Evolutionary conservation across 2,329 filamentous ascomycete genomes (phyloP).

Genomic region (Pseudogymnoascus sp.): DNA sequence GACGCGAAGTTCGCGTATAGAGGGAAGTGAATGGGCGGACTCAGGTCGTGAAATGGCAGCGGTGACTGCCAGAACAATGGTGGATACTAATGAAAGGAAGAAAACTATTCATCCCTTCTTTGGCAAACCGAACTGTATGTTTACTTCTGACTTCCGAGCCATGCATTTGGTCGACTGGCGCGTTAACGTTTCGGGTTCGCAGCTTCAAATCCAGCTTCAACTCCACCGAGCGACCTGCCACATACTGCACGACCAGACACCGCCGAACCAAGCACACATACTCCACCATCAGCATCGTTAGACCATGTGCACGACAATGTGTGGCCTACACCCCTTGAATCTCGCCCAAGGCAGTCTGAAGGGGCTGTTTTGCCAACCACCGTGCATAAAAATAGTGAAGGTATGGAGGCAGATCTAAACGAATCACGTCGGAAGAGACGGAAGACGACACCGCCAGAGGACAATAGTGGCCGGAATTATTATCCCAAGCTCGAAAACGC

Average conservation of each 20-base stretch:
- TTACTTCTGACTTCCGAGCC: neutral
- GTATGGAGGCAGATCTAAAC: slow-evolving; percentile 28
- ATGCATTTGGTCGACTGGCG: neutral
- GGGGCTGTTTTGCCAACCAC: neutral
- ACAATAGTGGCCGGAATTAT: slow-evolving; percentile 17
- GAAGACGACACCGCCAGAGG: slow-evolving; percentile 34
- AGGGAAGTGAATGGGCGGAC: slow-evolving; percentile 6
- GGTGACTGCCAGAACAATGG: slow-evolving; percentile 26
- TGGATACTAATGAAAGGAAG: slow-evolving; percentile 24
- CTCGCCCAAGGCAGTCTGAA: neutral
- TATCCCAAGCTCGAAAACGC: slow-evolving; percentile 13
- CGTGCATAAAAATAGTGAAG: neutral
- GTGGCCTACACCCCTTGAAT: neutral
- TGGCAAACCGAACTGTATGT: slow-evolving; percentile 27
- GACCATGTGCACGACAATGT: neutral
- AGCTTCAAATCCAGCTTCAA: neutral
- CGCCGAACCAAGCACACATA: neutral
- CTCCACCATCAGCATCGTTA: neutral
- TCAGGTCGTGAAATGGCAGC: slow-evolving; percentile 25
- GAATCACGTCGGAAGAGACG: slow-evolving; percentile 38
- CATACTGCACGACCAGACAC: neutral
- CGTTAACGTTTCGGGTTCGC: neutral
- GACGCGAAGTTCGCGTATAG: slow-evolving; percentile 26
- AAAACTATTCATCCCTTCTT: slow-evolving; percentile 30
- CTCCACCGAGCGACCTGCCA: neutral